Evolutionary conservation across 1,284 basidiomycete species (phyloP), one percentile per base, ranked within the genome.

Genomic region (Mycena citricolor): DNA sequence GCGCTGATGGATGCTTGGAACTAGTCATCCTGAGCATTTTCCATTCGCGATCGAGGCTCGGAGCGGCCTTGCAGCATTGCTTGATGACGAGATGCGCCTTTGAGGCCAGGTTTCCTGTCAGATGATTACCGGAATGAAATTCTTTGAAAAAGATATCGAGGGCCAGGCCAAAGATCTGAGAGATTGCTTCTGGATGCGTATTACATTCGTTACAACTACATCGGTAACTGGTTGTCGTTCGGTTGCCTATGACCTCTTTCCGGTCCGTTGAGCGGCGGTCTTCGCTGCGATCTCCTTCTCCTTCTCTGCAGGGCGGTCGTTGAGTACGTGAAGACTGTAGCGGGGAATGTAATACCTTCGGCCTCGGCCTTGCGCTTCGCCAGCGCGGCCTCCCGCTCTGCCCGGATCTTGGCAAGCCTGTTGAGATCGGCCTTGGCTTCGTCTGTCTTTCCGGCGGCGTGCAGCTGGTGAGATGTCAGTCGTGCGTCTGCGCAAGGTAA

Each of bases 341-440:
- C n/a, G 28, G 0, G 11, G 6, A 30, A 30, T 0, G 13, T 59
- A 71, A 22, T 39, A 87, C 87, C 88, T 58, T 90, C 90, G 11
- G 82, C 74, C 61, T 94, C 92, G 1, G 90, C 90, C 67, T 88
- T 81, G 44, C 91, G 73, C 71, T 86, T 89, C 3, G 87, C 87
- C 36, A 83, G 82, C 5, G 92, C 91, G 28, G 81, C 84, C 51
- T 93, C 91, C 43, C 93, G 83, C 51, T 94, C 87, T 46, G 81
- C 81, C 52, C 81, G 79, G 58, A 97, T 90, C 77, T 85, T 87
- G 38, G 81, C 80, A n/a, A 97, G 78, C 42, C 93, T 81, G 14
- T 86, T 81, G 32, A 97, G 79, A 65, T 97, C 93, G 4, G 80
- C 63, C 68, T 92, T 89, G 25, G 93, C 92, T 64, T 95, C 76